Base-by-base conservation (phyloP, 345 rosid genomes). In the Eucalyptus erythrocorys region DNA sequence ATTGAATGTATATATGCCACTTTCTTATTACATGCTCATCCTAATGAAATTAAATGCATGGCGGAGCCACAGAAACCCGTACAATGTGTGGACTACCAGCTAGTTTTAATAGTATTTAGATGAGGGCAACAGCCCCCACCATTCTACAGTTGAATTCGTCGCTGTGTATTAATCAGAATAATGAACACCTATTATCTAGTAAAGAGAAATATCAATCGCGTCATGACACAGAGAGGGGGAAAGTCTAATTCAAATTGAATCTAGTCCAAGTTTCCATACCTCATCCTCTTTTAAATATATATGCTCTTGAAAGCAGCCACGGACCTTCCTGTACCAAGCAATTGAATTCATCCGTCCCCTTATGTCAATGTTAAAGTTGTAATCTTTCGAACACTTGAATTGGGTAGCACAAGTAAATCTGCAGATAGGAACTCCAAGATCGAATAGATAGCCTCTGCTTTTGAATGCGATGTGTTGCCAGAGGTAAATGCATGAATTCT, bases 401-500 rank as follows among this genome's bases (percentile, higher is more conserved):
- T 86, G 86, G 88, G 42, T 24, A 85, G 64, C 85, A 87, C 91
- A 89, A 45, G 79, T 59, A 93, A 88, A 87, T 94, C 96, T 87
- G 88, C 89, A 85, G 90, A 92, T 92, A 95, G 91, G 59, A 87
- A 91, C 59, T 87, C 91, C 84, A 96, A 50, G 86, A 89, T 90
- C 22, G 94, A 86, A 95, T 92, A 94, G 88, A 94, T 88, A 90
- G 90, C 92, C 87, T 91, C 91, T 59, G 94, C 90, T 86, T 91
- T 91, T 45, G 88, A 59, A 89, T 95, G 96, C 7, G 93, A 91
- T 88, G 87, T 87, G 30, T 93, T 95, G 64, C 94, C 91, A 4
- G 96, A 95, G 61, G 92, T 94, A 91, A 97, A 96, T 76, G 90
- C 90, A 85, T 94, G 94, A 91, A 92, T 92, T 87, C 87, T 91